A percentile compares a stretch with the other conserved stretches of the same genome.
Evolutionary conservation across 2,329 filamentous ascomycete genomes (phyloP).

Genomic region (Colletotrichum liaoningense): DNA sequence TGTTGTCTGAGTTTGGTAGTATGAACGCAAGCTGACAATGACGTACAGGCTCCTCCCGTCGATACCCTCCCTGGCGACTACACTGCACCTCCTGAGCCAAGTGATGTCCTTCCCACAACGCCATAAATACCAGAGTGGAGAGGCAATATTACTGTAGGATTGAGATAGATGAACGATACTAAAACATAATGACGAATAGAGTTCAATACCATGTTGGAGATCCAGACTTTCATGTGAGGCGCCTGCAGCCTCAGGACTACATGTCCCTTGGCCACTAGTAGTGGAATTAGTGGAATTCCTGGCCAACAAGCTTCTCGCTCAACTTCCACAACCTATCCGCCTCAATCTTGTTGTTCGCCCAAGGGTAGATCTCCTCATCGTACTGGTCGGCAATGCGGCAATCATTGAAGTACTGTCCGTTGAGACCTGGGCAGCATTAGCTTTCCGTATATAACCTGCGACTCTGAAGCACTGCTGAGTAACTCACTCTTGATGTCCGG

Average conservation of each 20-base stretch:
- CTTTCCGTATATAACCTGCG: neutral
- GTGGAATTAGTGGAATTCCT: slow-evolving; percentile 46
- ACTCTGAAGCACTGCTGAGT: neutral
- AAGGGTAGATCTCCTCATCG: slow-evolving; percentile 42
- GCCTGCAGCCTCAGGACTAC: no score
- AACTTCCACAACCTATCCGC: slow-evolving; percentile 48
- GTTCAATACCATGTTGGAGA: neutral
- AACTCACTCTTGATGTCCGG: slow-evolving; percentile 9
- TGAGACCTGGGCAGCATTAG: slow-evolving; percentile 12
- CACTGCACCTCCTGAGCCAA: neutral
- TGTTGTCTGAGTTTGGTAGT: neutral
- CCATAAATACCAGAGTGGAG: neutral
- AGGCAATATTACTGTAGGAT: no score
- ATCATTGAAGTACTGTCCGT: slow-evolving; percentile 44
- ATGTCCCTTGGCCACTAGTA: slow-evolving; percentile 26
- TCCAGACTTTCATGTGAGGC: neutral
- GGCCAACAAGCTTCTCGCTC: slow-evolving; percentile 47
- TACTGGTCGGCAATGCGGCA: slow-evolving; percentile 42
- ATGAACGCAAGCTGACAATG: neutral
- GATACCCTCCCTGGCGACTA: slow-evolving; percentile 22
- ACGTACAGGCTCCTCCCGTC: slow-evolving; percentile 15
- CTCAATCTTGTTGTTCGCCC: slow-evolving; percentile 41
- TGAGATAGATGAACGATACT: neutral
- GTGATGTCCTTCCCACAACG: slow-evolving; percentile 14
- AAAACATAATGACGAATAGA: neutral